Percentiles rank a stretch among this genome's conserved stretches.
Evolutionary conservation across 371 early-diverging fungal species (phyloP).

Genomic region (Nematocida sp.): DNA sequence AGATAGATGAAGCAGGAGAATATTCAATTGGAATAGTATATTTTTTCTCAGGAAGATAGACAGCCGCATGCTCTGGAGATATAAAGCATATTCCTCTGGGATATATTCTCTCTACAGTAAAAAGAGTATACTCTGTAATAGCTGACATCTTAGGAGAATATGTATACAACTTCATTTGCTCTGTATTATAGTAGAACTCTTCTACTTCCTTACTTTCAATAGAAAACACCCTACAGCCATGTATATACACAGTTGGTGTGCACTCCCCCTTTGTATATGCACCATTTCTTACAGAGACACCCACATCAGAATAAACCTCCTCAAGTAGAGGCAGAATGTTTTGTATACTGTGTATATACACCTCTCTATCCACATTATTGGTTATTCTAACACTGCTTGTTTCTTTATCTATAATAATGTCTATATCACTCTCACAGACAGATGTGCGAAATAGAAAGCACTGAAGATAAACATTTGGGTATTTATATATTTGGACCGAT

Average conservation of each 20-base stretch:
- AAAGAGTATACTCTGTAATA: conserved; percentile 36
- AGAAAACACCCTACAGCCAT: conserved; percentile 20
- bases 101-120: conserved; percentile 12
- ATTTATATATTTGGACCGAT: conserved; percentile 2
- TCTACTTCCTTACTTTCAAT: background rate
- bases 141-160: background rate
- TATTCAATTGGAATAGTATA: conserved; percentile 23
- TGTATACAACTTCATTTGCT: conserved; percentile 47
- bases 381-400: background rate
- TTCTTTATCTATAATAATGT: background rate
- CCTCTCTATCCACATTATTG: background rate
- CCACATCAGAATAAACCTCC: background rate
- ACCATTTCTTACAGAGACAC: conserved; percentile 12
- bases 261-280: background rate
- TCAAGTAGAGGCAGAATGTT: background rate
- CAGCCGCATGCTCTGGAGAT: background rate
- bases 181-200: conserved; percentile 30
- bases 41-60: background rate
- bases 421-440: background rate
- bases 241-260: conserved; percentile 19
- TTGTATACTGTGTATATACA: background rate
- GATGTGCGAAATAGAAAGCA: background rate
- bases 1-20: background rate
- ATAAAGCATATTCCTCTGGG: conserved; percentile 28
- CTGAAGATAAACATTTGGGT: background rate